A percentile compares a stretch with the other conserved stretches of the same genome.
phyloP scores from a whole-genome alignment of 164 flowering plant genomes.

The Macadamia integrifolia region DNA sequence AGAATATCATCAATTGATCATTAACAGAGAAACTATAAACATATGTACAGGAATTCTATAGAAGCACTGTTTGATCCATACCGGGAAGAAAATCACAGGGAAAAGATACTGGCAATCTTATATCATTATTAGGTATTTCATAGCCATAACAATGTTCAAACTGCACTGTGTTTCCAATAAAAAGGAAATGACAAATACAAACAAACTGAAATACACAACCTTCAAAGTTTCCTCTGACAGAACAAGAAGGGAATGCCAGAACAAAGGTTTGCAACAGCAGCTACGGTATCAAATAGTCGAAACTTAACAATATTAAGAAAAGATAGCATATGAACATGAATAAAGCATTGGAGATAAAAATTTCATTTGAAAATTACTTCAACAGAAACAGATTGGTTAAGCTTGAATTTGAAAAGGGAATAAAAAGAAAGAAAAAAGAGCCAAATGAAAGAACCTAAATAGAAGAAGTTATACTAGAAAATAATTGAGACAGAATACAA shows the following conservation, averaged over 20 bases:
- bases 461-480: background rate
- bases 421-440: no score
- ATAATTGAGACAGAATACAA: background rate
- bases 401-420: background rate
- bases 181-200: background rate
- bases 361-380: background rate
- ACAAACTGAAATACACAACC: background rate
- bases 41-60: background rate
- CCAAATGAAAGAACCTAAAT: background rate
- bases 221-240: background rate
- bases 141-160: background rate
- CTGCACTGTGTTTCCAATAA: background rate
- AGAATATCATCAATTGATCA: background rate
- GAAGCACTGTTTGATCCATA: background rate
- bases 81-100: background rate
- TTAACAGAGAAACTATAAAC: background rate
- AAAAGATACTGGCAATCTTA: background rate
- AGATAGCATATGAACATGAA: background rate
- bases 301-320: background rate
- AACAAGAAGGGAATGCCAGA: background rate
- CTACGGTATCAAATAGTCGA: background rate
- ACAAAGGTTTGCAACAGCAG: background rate
- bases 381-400: background rate
- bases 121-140: background rate
- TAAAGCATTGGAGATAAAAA: background rate